Evolutionary conservation across 73 alveolate genomes (phyloP).

Genomic region (Blepharisma stoltei): DNA sequence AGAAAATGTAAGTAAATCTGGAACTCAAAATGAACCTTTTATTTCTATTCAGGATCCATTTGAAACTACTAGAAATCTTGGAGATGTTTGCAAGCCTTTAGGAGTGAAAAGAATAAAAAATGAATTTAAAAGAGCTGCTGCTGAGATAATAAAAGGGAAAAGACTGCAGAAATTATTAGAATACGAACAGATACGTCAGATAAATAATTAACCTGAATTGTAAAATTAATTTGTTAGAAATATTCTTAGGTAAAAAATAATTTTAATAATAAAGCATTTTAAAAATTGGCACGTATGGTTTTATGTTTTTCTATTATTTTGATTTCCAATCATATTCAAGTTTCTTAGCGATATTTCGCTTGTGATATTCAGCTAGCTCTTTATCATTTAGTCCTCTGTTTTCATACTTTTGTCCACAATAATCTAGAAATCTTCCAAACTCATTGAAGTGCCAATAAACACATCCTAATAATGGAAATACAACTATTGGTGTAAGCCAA

Average conservation of each 20-base stretch:
- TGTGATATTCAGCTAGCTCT: not conserved
- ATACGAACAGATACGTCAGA: too few species aligned
- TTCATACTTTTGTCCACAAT: not conserved
- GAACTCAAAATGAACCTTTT: not conserved
- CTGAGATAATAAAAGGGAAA: too few species aligned
- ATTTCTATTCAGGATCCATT: slow-evolving; percentile 18
- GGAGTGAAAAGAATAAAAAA: too few species aligned
- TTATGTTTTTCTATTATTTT: too few species aligned
- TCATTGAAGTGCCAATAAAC: not conserved
- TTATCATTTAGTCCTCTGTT: slow-evolving; percentile 18
- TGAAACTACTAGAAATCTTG: slow-evolving; percentile 13
- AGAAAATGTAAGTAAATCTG: not conserved
- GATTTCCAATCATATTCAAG: too few species aligned
- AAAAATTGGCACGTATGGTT: too few species aligned
- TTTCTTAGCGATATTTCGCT: not conserved
- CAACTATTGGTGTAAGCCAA: not conserved
- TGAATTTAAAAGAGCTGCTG: too few species aligned
- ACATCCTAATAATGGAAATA: not conserved
- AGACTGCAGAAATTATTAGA: too few species aligned
- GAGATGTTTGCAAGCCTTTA: not conserved
- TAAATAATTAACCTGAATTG: too few species aligned
- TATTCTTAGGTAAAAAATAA: too few species aligned
- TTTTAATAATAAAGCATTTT: too few species aligned
- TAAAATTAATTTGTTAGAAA: too few species aligned
- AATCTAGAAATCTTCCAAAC: not conserved